phyloP scores from a whole-genome alignment of 1,139 yeast genomes.

The Diutina pseudorugosa region DNA sequence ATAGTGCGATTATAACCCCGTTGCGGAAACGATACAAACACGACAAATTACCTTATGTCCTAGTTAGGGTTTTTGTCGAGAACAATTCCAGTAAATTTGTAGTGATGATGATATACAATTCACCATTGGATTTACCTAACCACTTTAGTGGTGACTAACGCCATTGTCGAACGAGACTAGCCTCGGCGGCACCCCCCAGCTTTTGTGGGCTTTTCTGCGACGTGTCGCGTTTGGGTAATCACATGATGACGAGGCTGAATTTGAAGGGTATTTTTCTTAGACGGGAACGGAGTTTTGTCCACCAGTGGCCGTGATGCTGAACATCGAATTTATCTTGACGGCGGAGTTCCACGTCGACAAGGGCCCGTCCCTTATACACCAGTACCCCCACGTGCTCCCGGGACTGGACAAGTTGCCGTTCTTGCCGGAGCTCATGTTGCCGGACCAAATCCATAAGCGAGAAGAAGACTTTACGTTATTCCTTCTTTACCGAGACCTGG shows the following conservation, averaged over 20 bases:
- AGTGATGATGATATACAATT: too few species aligned
- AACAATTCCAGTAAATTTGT: too few species aligned
- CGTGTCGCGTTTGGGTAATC: background rate
- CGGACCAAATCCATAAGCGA: constrained; percentile 49
- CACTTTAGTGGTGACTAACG: background rate
- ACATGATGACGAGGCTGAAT: background rate
- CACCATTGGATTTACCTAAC: too few species aligned
- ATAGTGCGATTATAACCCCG: background rate
- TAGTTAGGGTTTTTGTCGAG: too few species aligned
- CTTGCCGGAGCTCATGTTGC: constrained; percentile 50
- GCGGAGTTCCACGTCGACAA: constrained; percentile 50
- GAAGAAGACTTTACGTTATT: constrained; percentile 51
- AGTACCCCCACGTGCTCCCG: constrained; percentile 34
- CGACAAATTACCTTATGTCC: too few species aligned
- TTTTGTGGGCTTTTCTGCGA: background rate
- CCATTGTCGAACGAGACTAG: background rate
- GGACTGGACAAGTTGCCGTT: constrained; percentile 27
- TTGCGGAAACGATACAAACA: too few species aligned
- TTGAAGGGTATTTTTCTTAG: background rate
- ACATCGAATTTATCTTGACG: constrained; percentile 33
- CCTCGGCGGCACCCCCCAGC: background rate
- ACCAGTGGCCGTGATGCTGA: constrained; percentile 10
- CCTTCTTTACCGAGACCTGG: constrained; percentile 29
- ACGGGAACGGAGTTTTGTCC: background rate
- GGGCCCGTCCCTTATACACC: constrained; percentile 40